Conservation (phyloP, 192 early-diverging fungal species). For the Coemansia sp. region DNA sequence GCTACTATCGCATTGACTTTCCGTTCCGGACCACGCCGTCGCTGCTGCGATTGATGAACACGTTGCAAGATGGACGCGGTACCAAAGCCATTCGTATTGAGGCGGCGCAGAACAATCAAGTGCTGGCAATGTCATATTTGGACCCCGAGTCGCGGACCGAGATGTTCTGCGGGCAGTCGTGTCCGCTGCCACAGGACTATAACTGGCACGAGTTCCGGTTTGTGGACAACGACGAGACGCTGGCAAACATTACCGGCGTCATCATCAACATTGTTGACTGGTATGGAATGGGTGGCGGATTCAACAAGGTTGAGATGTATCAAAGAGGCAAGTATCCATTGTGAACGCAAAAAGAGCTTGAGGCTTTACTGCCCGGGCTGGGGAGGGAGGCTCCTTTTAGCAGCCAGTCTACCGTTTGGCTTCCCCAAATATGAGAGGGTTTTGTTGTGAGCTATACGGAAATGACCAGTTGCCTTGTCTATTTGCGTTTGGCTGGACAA, state of each 20-base stretch:
- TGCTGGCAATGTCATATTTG: slow-evolving; percentile 62
- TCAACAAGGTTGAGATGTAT: slow-evolving; percentile 54
- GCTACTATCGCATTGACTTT: slow-evolving; percentile 66
- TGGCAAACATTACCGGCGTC: slow-evolving; percentile 54
- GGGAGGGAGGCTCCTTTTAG: neutral
- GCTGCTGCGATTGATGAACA: slow-evolving; percentile 68
- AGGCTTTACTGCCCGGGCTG: slow-evolving; percentile 1
- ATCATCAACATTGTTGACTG: slow-evolving; percentile 61
- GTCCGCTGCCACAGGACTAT: slow-evolving; percentile 41
- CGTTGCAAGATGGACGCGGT: slow-evolving; percentile 56
- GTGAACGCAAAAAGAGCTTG: neutral
- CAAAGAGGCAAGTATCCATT: slow-evolving; percentile 34
- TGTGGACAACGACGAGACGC: slow-evolving; percentile 46
- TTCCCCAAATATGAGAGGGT: neutral
- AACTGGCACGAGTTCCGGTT: slow-evolving; percentile 55
- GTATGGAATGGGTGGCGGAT: slow-evolving; percentile 57
- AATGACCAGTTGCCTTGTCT: neutral
- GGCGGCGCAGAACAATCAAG: slow-evolving; percentile 57
- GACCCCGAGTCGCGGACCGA: slow-evolving; percentile 57
- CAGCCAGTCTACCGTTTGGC: neutral
- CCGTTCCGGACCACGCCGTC: slow-evolving; percentile 59
- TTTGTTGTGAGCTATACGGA: neutral
- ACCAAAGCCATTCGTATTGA: slow-evolving; percentile 69
- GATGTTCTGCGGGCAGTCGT: slow-evolving; percentile 39
- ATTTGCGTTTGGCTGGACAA: neutral